Percentiles rank a stretch among this genome's conserved stretches.
Conservation (phyloP, 1,284 basidiomycete species). For the Ceratobasidium theobromae region DNA sequence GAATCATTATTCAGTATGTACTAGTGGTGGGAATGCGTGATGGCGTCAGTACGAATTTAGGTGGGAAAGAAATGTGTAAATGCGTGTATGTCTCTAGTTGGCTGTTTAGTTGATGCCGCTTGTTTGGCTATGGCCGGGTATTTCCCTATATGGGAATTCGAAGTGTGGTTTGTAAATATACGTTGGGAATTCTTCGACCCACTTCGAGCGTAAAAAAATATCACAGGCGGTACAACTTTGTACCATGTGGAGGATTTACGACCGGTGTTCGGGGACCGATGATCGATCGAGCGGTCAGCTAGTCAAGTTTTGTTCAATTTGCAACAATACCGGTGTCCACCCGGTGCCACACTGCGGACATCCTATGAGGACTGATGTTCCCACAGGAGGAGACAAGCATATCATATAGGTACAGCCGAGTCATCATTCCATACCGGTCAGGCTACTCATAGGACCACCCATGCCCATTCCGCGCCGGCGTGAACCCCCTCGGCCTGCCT, state of each 20-base stretch:
- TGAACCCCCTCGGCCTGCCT: slow-evolving; percentile 23
- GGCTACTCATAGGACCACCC: slow-evolving; percentile 28
- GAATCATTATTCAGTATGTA: slow-evolving; percentile 12
- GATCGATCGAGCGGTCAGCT: background rate
- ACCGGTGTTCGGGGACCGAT: background rate
- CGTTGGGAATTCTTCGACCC: no score
- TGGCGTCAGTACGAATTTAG: background rate
- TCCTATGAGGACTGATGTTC: no score
- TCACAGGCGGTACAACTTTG: no score
- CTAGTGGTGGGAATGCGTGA: background rate
- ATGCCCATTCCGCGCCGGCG: slow-evolving; percentile 29
- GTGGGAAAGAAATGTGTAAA: background rate
- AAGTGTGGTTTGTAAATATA: no score
- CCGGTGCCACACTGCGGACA: no score
- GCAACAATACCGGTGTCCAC: no score
- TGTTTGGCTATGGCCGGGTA: no score
- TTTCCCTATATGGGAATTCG: no score
- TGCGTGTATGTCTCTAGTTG: background rate
- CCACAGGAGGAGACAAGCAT: background rate
- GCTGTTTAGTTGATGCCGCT: background rate
- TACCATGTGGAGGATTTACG: background rate
- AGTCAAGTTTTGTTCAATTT: background rate
- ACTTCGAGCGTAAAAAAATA: no score
- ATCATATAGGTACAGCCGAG: slow-evolving; percentile 3
- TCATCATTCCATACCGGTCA: slow-evolving; percentile 21